Base-by-base conservation (phyloP, 805 yeast species). In the Starmerella gropengiesseri region DNA sequence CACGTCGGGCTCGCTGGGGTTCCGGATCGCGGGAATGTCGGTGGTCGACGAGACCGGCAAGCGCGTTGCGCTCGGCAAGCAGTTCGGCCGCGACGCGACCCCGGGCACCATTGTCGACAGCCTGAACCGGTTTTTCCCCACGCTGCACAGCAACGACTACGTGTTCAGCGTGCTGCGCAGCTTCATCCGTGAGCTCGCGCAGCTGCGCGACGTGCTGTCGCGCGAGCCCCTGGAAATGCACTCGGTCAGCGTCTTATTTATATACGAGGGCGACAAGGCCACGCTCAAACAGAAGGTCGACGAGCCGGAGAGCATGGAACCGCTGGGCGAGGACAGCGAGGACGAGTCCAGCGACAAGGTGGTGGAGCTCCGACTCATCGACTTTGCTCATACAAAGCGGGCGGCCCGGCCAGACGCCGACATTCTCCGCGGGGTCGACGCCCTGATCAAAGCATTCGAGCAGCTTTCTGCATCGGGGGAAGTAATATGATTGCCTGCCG, bases 21-120 rank as follows among this genome's bases (percentile, higher is more conserved):
- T 80, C 50, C 66, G 98, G 46, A 74, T 89, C 3, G 87, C 97
- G 54, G 98, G 98, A 0, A 82, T 89, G 89, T 78, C 77, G 47
- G 60, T 79, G 5, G 68, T 59, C 49, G 50, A 34, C 31, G 58
- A 55, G 4, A 60, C 56, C 6, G 66, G 66, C 3, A 67, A 63
- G 2, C 77, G 78, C 51, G 48, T 73, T 3, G 63, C 60, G 13
- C 75, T 74, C 48, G 74, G 81, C 54, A 89, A 86, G 59, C 53
- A 61, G 44, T 86, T 69, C 59, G 98, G 98, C 0, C 66, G 94
- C 41, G 51, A 63, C 0, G 63, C 86, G 29, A 67, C 67, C 0
- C 45, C 52, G 1, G 62, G 63, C 0, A 73, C 66, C 19, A 50
- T 46, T 1, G 64, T 61, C 1, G 79, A 75, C 1, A 56, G 82